A percentile compares a stretch with the other conserved stretches of the same genome.
Conservation (phyloP, 2,329 filamentous ascomycete genomes). For the Cadophora gregata region DNA sequence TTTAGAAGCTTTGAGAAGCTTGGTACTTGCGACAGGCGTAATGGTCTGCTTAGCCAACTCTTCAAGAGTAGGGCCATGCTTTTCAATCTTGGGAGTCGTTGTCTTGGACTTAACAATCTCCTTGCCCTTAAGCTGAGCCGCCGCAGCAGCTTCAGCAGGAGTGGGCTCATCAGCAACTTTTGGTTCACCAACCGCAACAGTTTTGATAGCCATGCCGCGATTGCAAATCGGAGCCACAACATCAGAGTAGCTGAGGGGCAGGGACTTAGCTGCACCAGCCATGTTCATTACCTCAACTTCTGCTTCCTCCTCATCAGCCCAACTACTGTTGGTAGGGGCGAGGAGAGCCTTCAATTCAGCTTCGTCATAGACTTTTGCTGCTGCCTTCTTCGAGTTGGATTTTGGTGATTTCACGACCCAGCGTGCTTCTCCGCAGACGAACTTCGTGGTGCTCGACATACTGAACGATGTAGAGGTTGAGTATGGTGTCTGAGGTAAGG, state of each 20-base stretch:
- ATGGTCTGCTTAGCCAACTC: too few species aligned
- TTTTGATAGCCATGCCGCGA: background rate
- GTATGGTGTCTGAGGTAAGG: background rate
- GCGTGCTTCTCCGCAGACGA: background rate
- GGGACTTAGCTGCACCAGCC: background rate
- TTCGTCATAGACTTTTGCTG: background rate
- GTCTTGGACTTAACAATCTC: background rate
- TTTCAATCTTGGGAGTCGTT: background rate
- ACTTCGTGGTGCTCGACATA: background rate
- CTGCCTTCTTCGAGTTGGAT: background rate
- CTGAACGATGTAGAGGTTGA: background rate
- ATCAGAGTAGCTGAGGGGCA: background rate
- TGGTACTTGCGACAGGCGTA: too few species aligned
- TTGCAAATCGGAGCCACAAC: background rate
- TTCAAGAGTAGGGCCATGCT: background rate
- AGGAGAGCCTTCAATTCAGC: background rate
- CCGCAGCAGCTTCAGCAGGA: background rate
- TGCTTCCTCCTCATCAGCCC: conserved; percentile 1
- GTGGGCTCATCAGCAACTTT: background rate
- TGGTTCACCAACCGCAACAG: background rate
- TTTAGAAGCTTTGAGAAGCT: too few species aligned
- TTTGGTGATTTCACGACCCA: background rate
- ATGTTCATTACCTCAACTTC: background rate
- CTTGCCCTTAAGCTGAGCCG: background rate
- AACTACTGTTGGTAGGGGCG: background rate